These are phyloP conservation scores for Hypsizygus marmoreus DNA, from an alignment of 768 basidiomycete genomes.

Conservation along the genomic window DNA sequence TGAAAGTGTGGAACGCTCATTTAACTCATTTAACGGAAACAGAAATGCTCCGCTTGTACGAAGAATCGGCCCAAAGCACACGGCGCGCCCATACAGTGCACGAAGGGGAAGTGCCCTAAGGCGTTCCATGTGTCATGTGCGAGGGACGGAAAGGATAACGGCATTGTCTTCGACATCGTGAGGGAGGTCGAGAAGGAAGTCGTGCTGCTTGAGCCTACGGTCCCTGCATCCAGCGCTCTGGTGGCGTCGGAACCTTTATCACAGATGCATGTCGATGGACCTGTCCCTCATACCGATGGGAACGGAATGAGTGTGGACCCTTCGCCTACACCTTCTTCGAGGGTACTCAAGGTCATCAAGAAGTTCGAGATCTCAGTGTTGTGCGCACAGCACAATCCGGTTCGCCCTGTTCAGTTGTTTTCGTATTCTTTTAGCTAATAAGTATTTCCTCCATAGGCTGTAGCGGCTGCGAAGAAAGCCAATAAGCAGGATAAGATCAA, in stretches of 20 bases:
- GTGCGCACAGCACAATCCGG: conserved; percentile 90
- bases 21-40: conserved; percentile 4
- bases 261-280: conserved; percentile 35
- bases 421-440: conserved; percentile 1
- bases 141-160: conserved; percentile 48
- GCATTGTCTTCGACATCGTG: conserved; percentile 62
- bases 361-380: conserved; percentile 76
- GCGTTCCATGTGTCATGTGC: conserved; percentile 96
- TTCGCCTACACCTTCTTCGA: conserved; percentile 17
- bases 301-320: conserved; percentile 9
- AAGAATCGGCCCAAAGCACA: conserved; percentile 66
- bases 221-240: conserved; percentile 11
- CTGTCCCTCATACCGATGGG: conserved; percentile 2
- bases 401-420: conserved; percentile 40
- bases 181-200: conserved; percentile 83
- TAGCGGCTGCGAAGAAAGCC: conserved; percentile 74
- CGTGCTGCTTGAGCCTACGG: conserved; percentile 52
- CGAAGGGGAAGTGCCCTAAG: conserved; percentile 90
- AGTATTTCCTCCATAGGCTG: conserved; percentile 45
- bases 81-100: conserved; percentile 88
- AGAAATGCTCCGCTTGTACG: conserved; percentile 93
- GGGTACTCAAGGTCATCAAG: conserved; percentile 66
- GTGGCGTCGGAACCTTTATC: conserved; percentile 4
- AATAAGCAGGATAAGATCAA: conserved; percentile 75
- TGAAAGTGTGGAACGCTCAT: no score